Conservation (phyloP, 345 rosid species). For the Kandelia obovata region DNA sequence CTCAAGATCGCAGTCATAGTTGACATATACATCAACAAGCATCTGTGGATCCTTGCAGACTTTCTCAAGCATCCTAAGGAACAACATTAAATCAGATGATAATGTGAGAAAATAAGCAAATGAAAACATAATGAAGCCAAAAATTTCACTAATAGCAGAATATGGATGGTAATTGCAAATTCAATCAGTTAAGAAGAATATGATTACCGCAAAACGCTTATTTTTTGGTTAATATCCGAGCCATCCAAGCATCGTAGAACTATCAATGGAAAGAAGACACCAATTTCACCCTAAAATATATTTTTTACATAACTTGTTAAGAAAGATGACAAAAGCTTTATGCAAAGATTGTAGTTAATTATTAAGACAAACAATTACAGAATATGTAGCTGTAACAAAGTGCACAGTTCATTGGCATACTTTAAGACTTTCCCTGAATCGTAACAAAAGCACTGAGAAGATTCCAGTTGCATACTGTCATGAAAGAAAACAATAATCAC, state of each 20-base stretch:
- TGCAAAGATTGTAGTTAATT: neutral
- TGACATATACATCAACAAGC: conserved; percentile 97
- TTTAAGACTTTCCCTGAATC: conserved; percentile 94
- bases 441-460: conserved; percentile 82
- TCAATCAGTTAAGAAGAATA: conserved; percentile 19
- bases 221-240: conserved; percentile 73
- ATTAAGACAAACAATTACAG: conserved; percentile 10
- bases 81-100: conserved; percentile 16
- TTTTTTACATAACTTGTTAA: neutral
- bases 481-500: conserved; percentile 25
- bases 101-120: conserved; percentile 11
- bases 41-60: conserved; percentile 91
- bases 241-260: conserved; percentile 84
- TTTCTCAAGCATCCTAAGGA: conserved; percentile 86
- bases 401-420: conserved; percentile 44
- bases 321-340: neutral
- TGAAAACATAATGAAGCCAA: conserved; percentile 8
- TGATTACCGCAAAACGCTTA: conserved; percentile 79
- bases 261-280: conserved; percentile 91
- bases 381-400: conserved; percentile 18
- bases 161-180: conserved; percentile 16
- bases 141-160: conserved; percentile 17
- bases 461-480: conserved; percentile 97
- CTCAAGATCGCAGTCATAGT: conserved; percentile 97
- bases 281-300: conserved; percentile 78